Evolutionary conservation across 805 yeast genomes (phyloP), one percentile per base, ranked within the genome.

Genomic region (Zygotorulaspora sp.): DNA sequence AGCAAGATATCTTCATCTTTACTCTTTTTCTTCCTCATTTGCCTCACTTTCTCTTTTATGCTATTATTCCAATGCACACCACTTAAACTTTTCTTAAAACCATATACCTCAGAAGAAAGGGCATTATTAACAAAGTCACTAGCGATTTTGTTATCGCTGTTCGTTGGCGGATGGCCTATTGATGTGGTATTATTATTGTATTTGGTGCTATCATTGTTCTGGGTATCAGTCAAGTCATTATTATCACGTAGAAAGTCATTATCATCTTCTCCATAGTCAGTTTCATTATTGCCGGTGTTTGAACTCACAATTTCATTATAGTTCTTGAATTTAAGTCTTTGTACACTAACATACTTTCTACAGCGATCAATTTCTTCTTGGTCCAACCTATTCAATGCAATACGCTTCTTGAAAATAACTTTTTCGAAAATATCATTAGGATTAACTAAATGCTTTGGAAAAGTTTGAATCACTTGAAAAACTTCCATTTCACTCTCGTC

Each of bases 391-490:
- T 85, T 88, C 53, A 78, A 78, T 0, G 86, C 82, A 16, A 80
- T 75, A 32, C 80, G 71, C 40, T 79, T 79, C 51, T 80, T 80
- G 63, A 82, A 89, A 47, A 94, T 84, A 25, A 79, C 48, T 37
- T 56, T 70, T 43, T 81, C 88, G 52, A 88, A 71, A 32, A 88
- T 65, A 5, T 64, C 61, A 47, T 80, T 78, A 2, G 92, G 88
- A 58, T 88, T 83, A 3, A 84, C 51, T 12, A 85, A 51, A 17
- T 68, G 63, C 49, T 80, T 82, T 3, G 98, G 98, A 21, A 73
- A 76, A 44, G 83, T 80, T 61, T 90, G 98, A 47, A 90, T 74
- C 23, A 80, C 70, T 63, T 89, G 97, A 55, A 90, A 92, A 13
- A 87, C 62, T 48, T 78, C 84, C 70, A 77, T 74, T 39, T 71